These are phyloP conservation scores for Candida anglica DNA, from an alignment of 805 yeast species.

Conservation along the genomic window DNA sequence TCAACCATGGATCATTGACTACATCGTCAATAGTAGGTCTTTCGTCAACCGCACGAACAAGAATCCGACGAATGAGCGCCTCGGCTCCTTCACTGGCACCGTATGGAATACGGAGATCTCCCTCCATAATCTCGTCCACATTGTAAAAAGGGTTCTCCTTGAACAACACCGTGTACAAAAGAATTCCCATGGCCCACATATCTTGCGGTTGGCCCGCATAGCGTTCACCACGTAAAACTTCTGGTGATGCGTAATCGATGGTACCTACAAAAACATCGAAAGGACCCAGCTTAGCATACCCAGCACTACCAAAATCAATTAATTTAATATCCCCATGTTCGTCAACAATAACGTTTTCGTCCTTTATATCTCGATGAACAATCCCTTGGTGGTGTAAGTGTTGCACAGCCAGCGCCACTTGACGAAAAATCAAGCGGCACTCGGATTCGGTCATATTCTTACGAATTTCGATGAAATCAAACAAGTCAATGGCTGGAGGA, in stretches of 20 bases:
- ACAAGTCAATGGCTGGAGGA: conserved; percentile 88
- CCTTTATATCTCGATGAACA: conserved; percentile 92
- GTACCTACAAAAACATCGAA: conserved; percentile 98
- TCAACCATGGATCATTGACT: conserved; percentile 64
- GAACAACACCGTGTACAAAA: conserved; percentile 83
- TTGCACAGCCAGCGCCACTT: conserved; percentile 70
- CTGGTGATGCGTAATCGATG: conserved; percentile 96
- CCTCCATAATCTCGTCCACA: conserved; percentile 93
- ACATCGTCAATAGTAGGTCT: conserved; percentile 78
- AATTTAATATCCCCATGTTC: conserved; percentile 74
- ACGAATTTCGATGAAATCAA: conserved; percentile 86
- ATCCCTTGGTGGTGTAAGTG: conserved; percentile 85
- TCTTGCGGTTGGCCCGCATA: conserved; percentile 95
- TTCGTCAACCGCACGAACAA: conserved; percentile 60
- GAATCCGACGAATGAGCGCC: conserved; percentile 57
- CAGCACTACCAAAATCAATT: conserved; percentile 95
- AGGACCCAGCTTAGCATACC: conserved; percentile 86
- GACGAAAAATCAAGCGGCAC: conserved; percentile 73
- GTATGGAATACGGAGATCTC: conserved; percentile 70
- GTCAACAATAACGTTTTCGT: conserved; percentile 89
- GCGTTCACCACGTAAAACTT: conserved; percentile 81
- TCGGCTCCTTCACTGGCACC: conserved; percentile 60
- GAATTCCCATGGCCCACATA: conserved; percentile 93
- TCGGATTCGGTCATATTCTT: conserved; percentile 77
- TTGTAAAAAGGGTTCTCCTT: conserved; percentile 95